A percentile compares a stretch with the other conserved stretches of the same genome.
These are phyloP conservation scores for Asterochloris sp. DNA, from an alignment of 139 green algal species.

Conservation along the genomic window DNA sequence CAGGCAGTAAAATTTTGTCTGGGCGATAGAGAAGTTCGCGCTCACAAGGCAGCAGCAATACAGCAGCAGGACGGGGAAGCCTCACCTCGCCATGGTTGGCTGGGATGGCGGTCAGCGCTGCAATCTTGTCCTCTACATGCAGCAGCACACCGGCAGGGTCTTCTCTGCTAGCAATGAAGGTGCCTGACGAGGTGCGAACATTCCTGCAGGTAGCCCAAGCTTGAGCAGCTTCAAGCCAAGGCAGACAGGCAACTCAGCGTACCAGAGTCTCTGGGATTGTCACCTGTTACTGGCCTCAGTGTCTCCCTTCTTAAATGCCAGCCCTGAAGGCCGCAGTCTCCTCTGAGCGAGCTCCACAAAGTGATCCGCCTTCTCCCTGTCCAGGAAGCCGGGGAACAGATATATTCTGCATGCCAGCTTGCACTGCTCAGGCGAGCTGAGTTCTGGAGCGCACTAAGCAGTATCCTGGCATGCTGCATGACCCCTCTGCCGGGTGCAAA, in stretches of 20 bases:
- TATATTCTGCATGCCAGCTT: conserved; percentile 10
- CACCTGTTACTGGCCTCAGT: conserved; percentile 27
- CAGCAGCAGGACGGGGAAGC: not conserved
- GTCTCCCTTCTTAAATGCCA: conserved; percentile 48
- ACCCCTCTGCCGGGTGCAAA: too few species aligned
- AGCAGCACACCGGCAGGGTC: conserved; percentile 44
- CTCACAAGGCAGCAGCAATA: not conserved
- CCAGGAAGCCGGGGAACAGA: conserved; percentile 39
- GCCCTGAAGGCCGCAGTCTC: conserved; percentile 28
- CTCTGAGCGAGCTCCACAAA: conserved; percentile 37
- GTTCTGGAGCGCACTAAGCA: not conserved
- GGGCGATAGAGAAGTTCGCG: not conserved
- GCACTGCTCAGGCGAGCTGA: not conserved
- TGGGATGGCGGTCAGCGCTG: conserved; percentile 30
- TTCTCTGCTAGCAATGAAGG: conserved; percentile 37
- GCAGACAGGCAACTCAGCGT: not conserved
- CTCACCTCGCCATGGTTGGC: conserved; percentile 40
- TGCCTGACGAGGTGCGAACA: conserved; percentile 43
- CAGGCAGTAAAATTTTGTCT: not conserved
- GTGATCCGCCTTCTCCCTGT: conserved; percentile 22
- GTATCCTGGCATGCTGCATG: not conserved
- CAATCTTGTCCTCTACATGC: conserved; percentile 47
- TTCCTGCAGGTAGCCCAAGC: conserved; percentile 21
- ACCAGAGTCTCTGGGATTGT: not conserved
- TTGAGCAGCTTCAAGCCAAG: not conserved